These are phyloP conservation scores for Glaciozyma antarctica DNA, from an alignment of 768 basidiomycete genomes.

Conservation along the genomic window DNA sequence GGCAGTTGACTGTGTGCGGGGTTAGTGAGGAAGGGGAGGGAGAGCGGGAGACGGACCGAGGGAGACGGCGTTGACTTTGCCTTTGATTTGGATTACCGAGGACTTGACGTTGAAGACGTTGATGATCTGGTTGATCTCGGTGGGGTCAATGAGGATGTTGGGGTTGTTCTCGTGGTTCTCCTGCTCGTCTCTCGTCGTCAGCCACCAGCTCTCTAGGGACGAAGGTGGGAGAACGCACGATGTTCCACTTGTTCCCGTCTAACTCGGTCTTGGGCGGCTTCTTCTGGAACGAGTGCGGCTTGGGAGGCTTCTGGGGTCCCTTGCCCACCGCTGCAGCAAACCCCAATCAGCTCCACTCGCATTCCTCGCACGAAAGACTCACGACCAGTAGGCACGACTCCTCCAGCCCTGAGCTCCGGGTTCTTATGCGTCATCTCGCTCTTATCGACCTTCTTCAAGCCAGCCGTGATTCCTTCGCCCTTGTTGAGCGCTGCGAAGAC, in stretches of 20 bases:
- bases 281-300: slow-evolving; percentile 77
- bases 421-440: slow-evolving; percentile 99
- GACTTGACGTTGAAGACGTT: slow-evolving; percentile 88
- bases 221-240: slow-evolving; percentile 50
- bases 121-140: slow-evolving; percentile 68
- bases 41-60: slow-evolving; percentile 51
- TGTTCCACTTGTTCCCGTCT: slow-evolving; percentile 87
- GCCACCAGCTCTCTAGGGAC: neutral
- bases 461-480: slow-evolving; percentile 80
- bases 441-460: slow-evolving; percentile 84
- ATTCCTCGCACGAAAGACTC: too few species aligned
- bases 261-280: slow-evolving; percentile 81
- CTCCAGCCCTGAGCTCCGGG: slow-evolving; percentile 60
- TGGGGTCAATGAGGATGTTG: slow-evolving; percentile 61
- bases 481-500: slow-evolving; percentile 87
- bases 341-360: neutral
- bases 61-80: slow-evolving; percentile 90
- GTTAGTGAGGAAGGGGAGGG: neutral
- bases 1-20: slow-evolving; percentile 61
- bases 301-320: slow-evolving; percentile 49
- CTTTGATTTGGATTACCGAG: slow-evolving; percentile 68
- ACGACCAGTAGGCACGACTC: slow-evolving; percentile 45
- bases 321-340: neutral
- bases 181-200: slow-evolving; percentile 43
- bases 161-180: slow-evolving; percentile 83